Percentiles rank a stretch among this genome's conserved stretches.
phyloP scores from a whole-genome alignment of 2,329 filamentous ascomycete species.

The Grosmannia clavigera region DNA sequence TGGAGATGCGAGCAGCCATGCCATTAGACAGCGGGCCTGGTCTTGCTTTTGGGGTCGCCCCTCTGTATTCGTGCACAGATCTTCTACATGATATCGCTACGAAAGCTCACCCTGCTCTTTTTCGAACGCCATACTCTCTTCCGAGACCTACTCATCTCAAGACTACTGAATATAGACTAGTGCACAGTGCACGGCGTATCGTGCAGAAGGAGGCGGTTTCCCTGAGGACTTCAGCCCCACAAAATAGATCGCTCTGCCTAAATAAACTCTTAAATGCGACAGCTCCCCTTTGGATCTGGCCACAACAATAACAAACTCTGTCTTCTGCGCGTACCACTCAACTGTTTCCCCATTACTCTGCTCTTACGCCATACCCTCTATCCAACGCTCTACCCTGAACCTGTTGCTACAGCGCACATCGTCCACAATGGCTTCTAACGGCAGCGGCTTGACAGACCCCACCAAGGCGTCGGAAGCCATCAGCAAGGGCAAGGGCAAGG shows the following conservation, averaged over 20 bases:
- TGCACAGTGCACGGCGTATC: neutral
- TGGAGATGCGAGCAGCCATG: no score
- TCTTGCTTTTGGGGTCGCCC: no score
- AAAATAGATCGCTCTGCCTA: neutral
- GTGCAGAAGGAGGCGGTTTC: conserved; percentile 4
- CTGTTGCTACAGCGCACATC: neutral
- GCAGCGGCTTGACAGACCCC: conserved; percentile 36
- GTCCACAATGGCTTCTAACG: conserved; percentile 31
- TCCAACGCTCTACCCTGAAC: neutral
- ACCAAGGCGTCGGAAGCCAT: conserved; percentile 21
- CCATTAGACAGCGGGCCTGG: no score
- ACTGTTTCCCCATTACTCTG: neutral
- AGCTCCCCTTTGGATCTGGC: neutral
- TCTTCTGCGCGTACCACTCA: neutral
- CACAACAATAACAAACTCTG: neutral
- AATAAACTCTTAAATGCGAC: conserved; percentile 2
- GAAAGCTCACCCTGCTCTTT: neutral
- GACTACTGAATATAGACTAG: neutral
- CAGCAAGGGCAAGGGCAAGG: conserved; percentile 72
- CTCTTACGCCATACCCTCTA: neutral
- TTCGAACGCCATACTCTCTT: neutral
- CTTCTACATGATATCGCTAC: neutral
- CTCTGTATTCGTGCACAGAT: no score
- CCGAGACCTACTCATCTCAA: neutral
- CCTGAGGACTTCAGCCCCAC: conserved; percentile 5